phyloP scores from a whole-genome alignment of 2,329 filamentous ascomycete genomes.

The Dothiorella sarmentorum region DNA sequence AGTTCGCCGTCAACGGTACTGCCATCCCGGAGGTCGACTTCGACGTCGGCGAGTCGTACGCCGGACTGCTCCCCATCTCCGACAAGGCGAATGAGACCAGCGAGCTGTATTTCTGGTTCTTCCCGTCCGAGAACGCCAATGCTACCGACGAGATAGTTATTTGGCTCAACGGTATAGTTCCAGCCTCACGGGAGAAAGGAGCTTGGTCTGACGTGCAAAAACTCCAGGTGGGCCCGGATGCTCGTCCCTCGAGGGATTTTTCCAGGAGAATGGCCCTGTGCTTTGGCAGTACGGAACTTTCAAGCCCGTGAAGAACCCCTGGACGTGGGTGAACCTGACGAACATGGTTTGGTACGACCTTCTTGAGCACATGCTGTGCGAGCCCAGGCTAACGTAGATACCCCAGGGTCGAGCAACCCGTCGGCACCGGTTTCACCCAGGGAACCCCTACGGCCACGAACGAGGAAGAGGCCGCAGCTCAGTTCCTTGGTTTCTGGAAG shows the following conservation, averaged over 20 bases:
- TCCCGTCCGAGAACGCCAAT: conserved; percentile 52
- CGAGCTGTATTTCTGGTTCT: conserved; percentile 64
- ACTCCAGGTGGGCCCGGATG: conserved; percentile 42
- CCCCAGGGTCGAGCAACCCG: conserved; percentile 58
- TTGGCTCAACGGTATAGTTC: conserved; percentile 40
- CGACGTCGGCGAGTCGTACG: conserved; percentile 64
- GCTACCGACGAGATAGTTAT: conserved; percentile 59
- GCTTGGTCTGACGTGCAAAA: conserved; percentile 3
- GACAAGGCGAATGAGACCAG: conserved; percentile 47
- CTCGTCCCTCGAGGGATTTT: conserved; percentile 45
- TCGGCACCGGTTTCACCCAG: conserved; percentile 65
- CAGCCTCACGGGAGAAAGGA: not conserved
- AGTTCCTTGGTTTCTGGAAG: conserved; percentile 76
- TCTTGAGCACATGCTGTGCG: no score
- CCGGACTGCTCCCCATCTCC: conserved; percentile 60
- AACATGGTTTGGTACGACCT: conserved; percentile 63
- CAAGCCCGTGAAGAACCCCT: conserved; percentile 40
- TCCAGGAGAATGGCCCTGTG: conserved; percentile 49
- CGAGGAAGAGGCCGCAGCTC: conserved; percentile 64
- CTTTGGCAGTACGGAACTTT: conserved; percentile 44
- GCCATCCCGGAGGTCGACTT: conserved; percentile 66
- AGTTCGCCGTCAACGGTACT: conserved; percentile 62
- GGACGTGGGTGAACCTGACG: conserved; percentile 59
- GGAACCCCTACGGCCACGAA: conserved; percentile 62
- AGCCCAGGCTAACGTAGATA: no score